Evolutionary conservation across 805 yeast species (phyloP).

Genomic region (Jamesozyma lodderae): DNA sequence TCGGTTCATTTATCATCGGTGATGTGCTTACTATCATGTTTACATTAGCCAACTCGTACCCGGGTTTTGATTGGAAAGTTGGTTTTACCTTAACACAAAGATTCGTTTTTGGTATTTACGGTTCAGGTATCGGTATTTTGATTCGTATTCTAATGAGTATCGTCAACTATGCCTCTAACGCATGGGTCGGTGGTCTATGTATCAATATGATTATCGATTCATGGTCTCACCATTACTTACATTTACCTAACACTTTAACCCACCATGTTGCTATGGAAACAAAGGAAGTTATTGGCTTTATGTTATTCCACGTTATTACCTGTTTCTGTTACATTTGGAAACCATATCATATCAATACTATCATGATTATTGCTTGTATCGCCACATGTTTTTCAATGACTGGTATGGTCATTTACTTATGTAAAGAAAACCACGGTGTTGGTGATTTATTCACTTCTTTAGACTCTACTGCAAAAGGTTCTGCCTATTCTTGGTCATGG

Average conservation of each 20-base stretch:
- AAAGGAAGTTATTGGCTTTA: constrained; percentile 31
- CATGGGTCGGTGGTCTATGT: constrained; percentile 38
- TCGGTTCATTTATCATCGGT: constrained; percentile 40
- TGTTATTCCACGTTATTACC: constrained; percentile 36
- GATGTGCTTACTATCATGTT: constrained; percentile 37
- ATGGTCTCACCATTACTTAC: constrained; percentile 33
- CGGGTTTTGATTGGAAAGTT: constrained; percentile 42
- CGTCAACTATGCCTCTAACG: constrained; percentile 39
- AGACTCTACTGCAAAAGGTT: constrained; percentile 26
- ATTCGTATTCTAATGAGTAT: constrained; percentile 37
- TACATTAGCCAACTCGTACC: constrained; percentile 39
- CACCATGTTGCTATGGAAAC: constrained; percentile 29
- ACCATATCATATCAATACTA: constrained; percentile 36
- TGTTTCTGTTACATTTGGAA: constrained; percentile 33
- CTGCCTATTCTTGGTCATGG: constrained; percentile 34
- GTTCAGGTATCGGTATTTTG: constrained; percentile 29
- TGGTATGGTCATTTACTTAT: constrained; percentile 31
- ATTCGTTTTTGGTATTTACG: constrained; percentile 39
- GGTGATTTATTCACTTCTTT: constrained; percentile 27
- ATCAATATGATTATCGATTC: constrained; percentile 32
- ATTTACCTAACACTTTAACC: constrained; percentile 27
- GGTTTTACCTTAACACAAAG: constrained; percentile 41
- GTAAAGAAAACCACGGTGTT: constrained; percentile 29
- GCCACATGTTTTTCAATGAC: constrained; percentile 33
- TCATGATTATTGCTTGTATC: constrained; percentile 31